Conservation (phyloP, 129 eudicot species). For the Pittosporum tobira region DNA sequence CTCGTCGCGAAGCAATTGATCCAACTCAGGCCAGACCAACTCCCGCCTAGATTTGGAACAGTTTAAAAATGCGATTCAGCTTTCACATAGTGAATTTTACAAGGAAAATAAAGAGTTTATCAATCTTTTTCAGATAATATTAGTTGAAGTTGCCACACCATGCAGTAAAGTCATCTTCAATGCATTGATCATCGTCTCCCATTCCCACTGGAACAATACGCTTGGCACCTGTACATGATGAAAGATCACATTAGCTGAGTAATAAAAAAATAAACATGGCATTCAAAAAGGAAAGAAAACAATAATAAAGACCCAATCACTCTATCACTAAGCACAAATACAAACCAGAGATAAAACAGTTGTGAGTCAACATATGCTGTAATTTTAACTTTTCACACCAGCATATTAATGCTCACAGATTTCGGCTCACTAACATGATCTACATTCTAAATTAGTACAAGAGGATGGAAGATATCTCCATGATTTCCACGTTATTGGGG, state of each 20-base stretch:
- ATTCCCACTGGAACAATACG: conserved; percentile 83
- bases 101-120: neutral
- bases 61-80: neutral
- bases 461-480: neutral
- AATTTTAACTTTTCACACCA: too few relatives aligned
- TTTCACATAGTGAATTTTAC: neutral
- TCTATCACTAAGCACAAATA: neutral
- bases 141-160: conserved; percentile 38
- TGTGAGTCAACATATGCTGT: too few relatives aligned
- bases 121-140: neutral
- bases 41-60: conserved; percentile 58
- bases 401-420: neutral
- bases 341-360: too few relatives aligned
- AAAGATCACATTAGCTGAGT: conserved; percentile 8
- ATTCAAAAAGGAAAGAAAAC: neutral
- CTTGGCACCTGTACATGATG: conserved; percentile 58
- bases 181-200: conserved; percentile 96
- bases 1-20: conserved; percentile 62
- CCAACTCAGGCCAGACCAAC: conserved; percentile 88
- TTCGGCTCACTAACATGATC: neutral
- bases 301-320: neutral
- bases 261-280: neutral
- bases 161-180: conserved; percentile 93
- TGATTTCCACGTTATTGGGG: neutral
- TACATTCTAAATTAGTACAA: neutral